Conservation (phyloP, 306 rosid species). For the Sindora glabra region DNA sequence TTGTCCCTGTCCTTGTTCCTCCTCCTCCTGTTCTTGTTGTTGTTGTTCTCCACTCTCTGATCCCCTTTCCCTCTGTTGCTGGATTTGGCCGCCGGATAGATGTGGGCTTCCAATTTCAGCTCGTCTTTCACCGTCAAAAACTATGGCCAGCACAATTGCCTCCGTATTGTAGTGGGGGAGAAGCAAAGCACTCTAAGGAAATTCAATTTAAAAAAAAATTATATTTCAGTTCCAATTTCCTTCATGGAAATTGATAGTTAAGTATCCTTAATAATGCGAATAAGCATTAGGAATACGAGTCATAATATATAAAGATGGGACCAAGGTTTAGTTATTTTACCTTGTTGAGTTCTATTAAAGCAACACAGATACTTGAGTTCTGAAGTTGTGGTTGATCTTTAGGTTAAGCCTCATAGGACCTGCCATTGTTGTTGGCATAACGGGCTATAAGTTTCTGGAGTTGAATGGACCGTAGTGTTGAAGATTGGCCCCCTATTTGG, state of each 20-base stretch:
- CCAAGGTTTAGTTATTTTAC: too few species aligned
- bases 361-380: background rate
- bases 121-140: constrained; percentile 1
- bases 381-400: background rate
- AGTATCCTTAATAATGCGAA: too few species aligned
- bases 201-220: too few species aligned
- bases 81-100: too few species aligned
- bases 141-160: too few species aligned
- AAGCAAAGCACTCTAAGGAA: constrained; percentile 10
- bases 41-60: background rate
- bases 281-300: too few species aligned
- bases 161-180: constrained; percentile 25
- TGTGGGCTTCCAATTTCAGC: constrained; percentile 7
- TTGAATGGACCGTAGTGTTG: constrained; percentile 23
- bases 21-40: background rate
- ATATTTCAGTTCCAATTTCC: too few species aligned
- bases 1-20: too few species aligned
- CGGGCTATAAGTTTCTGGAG: background rate
- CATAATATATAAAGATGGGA: too few species aligned
- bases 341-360: background rate
- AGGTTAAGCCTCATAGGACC: constrained; percentile 14
- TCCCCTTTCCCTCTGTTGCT: too few species aligned
- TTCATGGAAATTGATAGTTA: too few species aligned
- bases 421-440: constrained; percentile 26
- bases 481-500: background rate